These are phyloP conservation scores for Microcos paniculata DNA, from an alignment of 345 rosid genomes.

Conservation along the genomic window DNA sequence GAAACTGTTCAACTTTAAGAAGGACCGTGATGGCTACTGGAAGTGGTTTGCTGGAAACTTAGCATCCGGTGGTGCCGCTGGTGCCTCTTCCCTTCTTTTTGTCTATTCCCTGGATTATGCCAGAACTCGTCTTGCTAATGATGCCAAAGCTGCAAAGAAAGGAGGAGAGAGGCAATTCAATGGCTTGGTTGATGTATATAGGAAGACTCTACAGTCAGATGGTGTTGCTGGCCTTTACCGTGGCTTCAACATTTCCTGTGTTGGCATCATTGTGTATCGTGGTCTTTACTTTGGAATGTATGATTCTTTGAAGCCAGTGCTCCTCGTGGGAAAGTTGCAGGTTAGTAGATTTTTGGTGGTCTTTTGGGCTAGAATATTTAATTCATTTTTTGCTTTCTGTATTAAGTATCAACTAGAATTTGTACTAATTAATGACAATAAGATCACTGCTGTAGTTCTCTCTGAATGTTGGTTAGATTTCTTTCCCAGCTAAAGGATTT, in stretches of 20 bases:
- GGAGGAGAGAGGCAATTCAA: conserved; percentile 49
- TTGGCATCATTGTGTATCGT: conserved; percentile 42
- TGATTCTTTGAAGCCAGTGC: conserved; percentile 47
- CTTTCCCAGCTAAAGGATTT: neutral
- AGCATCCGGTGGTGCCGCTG: conserved; percentile 53
- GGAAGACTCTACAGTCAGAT: conserved; percentile 36
- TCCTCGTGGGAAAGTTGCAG: conserved; percentile 36
- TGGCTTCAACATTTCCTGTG: conserved; percentile 41
- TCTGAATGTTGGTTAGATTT: neutral
- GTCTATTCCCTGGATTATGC: conserved; percentile 52
- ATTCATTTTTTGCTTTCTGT: neutral
- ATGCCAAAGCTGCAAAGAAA: conserved; percentile 41
- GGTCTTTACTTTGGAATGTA: conserved; percentile 53
- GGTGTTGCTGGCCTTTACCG: conserved; percentile 48
- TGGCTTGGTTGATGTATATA: conserved; percentile 45
- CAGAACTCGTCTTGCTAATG: conserved; percentile 46
- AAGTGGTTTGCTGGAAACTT: conserved; percentile 52
- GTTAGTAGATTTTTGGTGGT: conserved; percentile 4
- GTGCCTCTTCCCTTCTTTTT: conserved; percentile 42
- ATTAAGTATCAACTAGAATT: neutral
- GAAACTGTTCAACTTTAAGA: conserved; percentile 47
- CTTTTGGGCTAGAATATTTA: neutral
- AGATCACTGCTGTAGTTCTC: too few relatives aligned
- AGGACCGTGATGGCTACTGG: conserved; percentile 51
- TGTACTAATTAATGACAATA: too few relatives aligned